Conservation (phyloP, 768 basidiomycete species). For the Leccinum variicolor region DNA sequence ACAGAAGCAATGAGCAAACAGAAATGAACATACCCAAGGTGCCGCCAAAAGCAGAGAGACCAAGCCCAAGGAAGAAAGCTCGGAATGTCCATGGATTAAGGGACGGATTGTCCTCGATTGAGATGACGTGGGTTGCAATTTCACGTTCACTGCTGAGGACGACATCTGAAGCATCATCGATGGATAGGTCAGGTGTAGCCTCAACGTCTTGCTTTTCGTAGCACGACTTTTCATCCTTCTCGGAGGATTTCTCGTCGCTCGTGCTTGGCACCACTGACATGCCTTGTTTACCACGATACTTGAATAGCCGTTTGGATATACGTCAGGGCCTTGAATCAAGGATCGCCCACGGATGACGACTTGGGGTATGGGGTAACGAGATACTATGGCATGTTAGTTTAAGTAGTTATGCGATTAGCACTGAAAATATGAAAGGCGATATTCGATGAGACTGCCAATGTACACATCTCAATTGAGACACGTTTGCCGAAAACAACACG, state of each 20-base stretch:
- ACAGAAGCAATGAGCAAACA: background rate
- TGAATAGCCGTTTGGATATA: background rate
- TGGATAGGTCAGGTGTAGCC: background rate
- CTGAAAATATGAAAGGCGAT: background rate
- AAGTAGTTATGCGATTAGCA: background rate
- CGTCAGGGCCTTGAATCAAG: background rate
- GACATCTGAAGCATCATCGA: constrained; percentile 8
- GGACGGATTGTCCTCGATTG: constrained; percentile 1
- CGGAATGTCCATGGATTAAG: background rate
- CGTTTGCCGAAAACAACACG: background rate
- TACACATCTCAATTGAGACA: background rate
- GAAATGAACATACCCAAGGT: background rate
- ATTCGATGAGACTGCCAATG: background rate
- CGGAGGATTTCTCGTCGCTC: constrained; percentile 1
- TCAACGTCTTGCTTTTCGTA: constrained; percentile 34
- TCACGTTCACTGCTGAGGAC: constrained; percentile 42
- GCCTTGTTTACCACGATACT: background rate
- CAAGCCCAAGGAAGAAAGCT: background rate
- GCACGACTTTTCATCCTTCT: constrained; percentile 9
- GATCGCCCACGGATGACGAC: background rate
- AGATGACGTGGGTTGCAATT: constrained; percentile 42
- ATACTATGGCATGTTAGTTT: background rate
- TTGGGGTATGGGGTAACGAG: background rate
- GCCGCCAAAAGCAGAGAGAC: background rate
- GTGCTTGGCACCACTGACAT: background rate